Base-by-base conservation (phyloP, 2,329 filamentous ascomycete species). In the Fusarium abutilonis region DNA sequence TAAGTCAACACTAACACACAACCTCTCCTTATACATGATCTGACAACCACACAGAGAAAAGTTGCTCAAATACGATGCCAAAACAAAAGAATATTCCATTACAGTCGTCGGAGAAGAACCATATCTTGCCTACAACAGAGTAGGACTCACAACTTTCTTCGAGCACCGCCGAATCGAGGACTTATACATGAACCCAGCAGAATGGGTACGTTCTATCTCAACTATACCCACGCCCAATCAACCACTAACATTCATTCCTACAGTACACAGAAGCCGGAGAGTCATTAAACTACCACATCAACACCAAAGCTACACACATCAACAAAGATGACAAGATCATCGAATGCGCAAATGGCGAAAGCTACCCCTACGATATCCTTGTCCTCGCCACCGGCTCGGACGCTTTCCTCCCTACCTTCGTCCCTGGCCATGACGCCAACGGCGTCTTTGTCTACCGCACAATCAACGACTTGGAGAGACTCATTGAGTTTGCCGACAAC, bases 391-490 rank as follows among this genome's bases (percentile, higher is more conserved):
- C 93, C 0, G 93, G 93, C 11, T 96, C 92, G 2, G 88, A 96
- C 74, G 93, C 93, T 9, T 79, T 95, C 3, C 82, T 96, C 1
- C 92, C 85, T 1, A 75, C 70, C 2, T 83, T 89, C 56, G 93
- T 90, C 0, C 91, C 91, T 0, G 91, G 91, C 35, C 82, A 93
- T 69, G 88, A 94, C 72, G 91, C 91, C 10, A 86, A 86, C 21
- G 93, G 93, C 1, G 90, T 96, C 4, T 97, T 97, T 70, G 92
- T 96, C 8, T 96, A 97, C 74, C 85, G 93, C 43, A 96, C 89
- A 0, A 93, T 97, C 57, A 86, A 90, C 3, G 93, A 97, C 73
- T 77, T 97, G 32, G 82, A 93, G 71, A 85, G 82, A 39, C 83
- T 97, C 4, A 96, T 97, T 53, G 79, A 82, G 1, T 96, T 90